Evolutionary conservation across 768 basidiomycete genomes (phyloP), one percentile per base, ranked within the genome.

Genomic region (Chalciporus chontae): DNA sequence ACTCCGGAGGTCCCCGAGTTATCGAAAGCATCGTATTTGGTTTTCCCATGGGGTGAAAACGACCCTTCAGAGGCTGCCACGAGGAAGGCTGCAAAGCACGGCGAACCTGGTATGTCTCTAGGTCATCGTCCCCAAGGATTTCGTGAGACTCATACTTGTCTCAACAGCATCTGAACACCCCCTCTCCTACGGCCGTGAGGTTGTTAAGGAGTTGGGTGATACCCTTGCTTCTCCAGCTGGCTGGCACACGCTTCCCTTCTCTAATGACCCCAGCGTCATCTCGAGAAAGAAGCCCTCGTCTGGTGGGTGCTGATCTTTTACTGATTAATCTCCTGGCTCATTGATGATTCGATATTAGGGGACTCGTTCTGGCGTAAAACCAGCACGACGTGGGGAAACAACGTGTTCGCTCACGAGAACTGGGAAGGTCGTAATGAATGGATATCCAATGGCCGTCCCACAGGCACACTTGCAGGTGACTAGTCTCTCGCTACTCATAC

Each of bases 331-430:
- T 24, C 14, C 24, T 40, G 13, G n/a, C 8, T 31, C 13, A 31
- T 13, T 13, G 10, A 13, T 4, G 9, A 57, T 52, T 66, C 56
- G 36, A 26, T 8, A 26, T 26, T 31, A 61, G 51, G 45, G 44
- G 44, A 60, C 48, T 62, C 68, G 9, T 72, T 74, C 54, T 83
- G 72, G 69, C 73, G 74, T 48, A 87, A 87, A 63, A 87, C 83
- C 29, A 84, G 86, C 17, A 90, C 85, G 1, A 96, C 92, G 0
- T 86, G 81, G 77, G 91, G 90, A 47, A 92, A 93, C 74, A 93
- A 93, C 55, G 87, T 92, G 51, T 92, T 94, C 58, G 90, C 94
- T 0, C 95, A 97, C 57, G 95, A 97, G 79, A 90, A 94, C 67
- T 91, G 87, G 84, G 80, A 84, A 46, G 90, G 90, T 31, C 75